Conservation (phyloP, 108 stramenopile genomes). For the Cyclotella kingstonii region DNA sequence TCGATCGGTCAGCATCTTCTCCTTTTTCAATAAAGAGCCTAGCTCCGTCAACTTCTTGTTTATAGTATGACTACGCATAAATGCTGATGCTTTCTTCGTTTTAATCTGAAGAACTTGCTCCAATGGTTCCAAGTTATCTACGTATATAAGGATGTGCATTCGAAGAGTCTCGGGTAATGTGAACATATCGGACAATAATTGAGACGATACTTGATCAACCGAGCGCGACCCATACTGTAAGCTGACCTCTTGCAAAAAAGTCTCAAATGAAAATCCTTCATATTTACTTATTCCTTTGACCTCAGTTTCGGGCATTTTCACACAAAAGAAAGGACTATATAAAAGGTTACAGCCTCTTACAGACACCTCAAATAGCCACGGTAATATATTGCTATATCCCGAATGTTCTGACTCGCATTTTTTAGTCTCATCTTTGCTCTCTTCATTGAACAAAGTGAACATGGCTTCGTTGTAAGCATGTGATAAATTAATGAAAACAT, state of each 20-base stretch:
- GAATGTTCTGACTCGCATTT: conserved; percentile 8
- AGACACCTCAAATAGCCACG: conserved; percentile 34
- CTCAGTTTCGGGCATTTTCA: conserved; percentile 52
- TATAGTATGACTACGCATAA: conserved; percentile 57
- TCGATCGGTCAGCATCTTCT: background rate
- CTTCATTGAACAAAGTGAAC: conserved; percentile 6
- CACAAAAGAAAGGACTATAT: conserved; percentile 43
- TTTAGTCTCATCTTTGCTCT: conserved; percentile 2
- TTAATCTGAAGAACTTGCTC: conserved; percentile 62
- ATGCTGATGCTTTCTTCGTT: conserved; percentile 50
- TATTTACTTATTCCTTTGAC: conserved; percentile 50
- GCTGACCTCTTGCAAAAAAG: conserved; percentile 49
- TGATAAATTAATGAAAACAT: conserved; percentile 19
- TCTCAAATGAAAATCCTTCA: conserved; percentile 61
- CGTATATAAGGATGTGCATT: conserved; percentile 66
- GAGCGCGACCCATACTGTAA: conserved; percentile 48
- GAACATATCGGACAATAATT: conserved; percentile 50
- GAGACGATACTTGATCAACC: conserved; percentile 7
- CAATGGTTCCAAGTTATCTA: conserved; percentile 59
- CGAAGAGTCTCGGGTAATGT: conserved; percentile 66
- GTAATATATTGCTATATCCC: conserved; percentile 18
- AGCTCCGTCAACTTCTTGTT: conserved; percentile 50
- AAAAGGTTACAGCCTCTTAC: conserved; percentile 40
- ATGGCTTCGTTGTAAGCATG: conserved; percentile 15
- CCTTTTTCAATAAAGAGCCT: background rate